Evolutionary conservation across 345 rosid species (phyloP), one percentile per base, ranked within the genome.

Genomic region (Erysimum cheiranthoides): DNA sequence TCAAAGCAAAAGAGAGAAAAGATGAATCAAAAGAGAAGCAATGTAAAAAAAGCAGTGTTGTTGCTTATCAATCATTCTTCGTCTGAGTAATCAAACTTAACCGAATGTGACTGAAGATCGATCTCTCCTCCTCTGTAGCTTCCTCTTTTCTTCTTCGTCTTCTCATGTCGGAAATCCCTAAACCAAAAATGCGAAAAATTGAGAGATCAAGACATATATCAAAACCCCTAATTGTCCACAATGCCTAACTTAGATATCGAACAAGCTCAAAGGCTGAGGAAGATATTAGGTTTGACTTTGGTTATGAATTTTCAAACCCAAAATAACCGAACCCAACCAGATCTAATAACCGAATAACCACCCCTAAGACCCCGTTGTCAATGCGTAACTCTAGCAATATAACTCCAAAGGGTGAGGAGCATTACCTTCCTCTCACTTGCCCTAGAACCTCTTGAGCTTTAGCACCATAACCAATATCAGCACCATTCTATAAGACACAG

Each of bases 141-240:
- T 56, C 99, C 97, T 2, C 99, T 89, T 83, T 96, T 96, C 89
- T 96, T 93, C 89, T 96, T 93, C 6, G 97, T 96, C 89, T 92
- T 95, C 77, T 95, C 99, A 56, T 95, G 98, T 71, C 97, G 85
- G 57, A 93, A 96, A 78, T 12, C 96, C 92, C 99, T 92, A 85
- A 13, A 67, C 18, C 43, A 39, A 62, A 39, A 66, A 14, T 4
- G 7, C 18, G 0, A 66, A 49, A 58, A 58, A 7, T 12, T 45
- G 21, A 9, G 62, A 54, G 14, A 40, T 39, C 36, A 36, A 64
- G 36, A 47, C 16, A 30, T 64, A 54, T 40, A 59, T 8, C n/a
- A n/a, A n/a, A n/a, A n/a, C n/a, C n/a, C n/a, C 40, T 32, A 57
- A 2, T n/a, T 32, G 17, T 39, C 49, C 31, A 57, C n/a, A 21